Percentiles rank a stretch among this genome's conserved stretches.
These are phyloP conservation scores for Zalerion maritima DNA, from an alignment of 495 filamentous ascomycete species.

Conservation along the genomic window DNA sequence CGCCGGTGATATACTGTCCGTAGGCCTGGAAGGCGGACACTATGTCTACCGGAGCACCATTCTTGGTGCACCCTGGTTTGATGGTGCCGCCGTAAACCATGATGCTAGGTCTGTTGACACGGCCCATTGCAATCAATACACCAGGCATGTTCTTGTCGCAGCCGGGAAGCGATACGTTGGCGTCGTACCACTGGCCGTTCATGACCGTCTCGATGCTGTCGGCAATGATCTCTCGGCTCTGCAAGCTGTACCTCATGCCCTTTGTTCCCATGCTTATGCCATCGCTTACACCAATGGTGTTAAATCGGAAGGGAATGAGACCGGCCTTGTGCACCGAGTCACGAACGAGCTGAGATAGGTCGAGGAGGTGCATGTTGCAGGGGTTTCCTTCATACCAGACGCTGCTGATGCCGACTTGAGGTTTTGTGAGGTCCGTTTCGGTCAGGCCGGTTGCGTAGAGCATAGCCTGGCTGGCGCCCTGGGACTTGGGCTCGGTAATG, in stretches of 20 bases:
- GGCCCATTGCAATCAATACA: constrained; percentile 93
- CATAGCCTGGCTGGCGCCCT: constrained; percentile 98
- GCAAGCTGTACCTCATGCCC: constrained; percentile 89
- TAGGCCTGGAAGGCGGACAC: constrained; percentile 97
- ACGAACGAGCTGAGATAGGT: constrained; percentile 68
- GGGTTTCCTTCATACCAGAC: constrained; percentile 85
- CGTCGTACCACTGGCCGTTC: constrained; percentile 98
- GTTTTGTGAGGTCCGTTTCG: constrained; percentile 77
- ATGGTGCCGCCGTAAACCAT: constrained; percentile 98
- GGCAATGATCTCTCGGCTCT: constrained; percentile 90
- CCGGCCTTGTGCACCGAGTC: constrained; percentile 73
- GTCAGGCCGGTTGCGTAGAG: constrained; percentile 84
- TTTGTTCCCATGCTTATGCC: constrained; percentile 68
- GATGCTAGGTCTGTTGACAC: constrained; percentile 80
- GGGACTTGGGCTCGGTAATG: constrained; percentile 91
- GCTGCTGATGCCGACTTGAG: constrained; percentile 93
- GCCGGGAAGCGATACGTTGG: constrained; percentile 93
- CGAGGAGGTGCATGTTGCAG: constrained; percentile 96
- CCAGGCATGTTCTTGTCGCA: constrained; percentile 99
- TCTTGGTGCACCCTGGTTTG: constrained; percentile 70
- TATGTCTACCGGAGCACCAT: constrained; percentile 75
- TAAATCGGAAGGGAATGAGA: constrained; percentile 82
- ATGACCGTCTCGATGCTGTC: constrained; percentile 98
- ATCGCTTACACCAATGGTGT: constrained; percentile 90
- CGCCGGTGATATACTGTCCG: constrained; percentile 80